Base-by-base conservation (phyloP, 768 basidiomycete genomes). In the Zangia roseola region DNA sequence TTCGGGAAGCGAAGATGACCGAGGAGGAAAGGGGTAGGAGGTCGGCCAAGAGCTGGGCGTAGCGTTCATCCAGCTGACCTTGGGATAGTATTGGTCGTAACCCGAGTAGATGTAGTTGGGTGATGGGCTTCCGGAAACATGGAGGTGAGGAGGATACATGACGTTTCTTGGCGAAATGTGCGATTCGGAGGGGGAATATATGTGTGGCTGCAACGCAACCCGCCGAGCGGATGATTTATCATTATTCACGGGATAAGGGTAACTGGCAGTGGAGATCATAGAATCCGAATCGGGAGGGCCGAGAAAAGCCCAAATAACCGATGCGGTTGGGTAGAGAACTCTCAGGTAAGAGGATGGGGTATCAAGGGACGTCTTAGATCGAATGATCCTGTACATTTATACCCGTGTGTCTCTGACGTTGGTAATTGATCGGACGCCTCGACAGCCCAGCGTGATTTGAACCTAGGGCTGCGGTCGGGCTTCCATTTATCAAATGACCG, bases 401-500 rank as follows among this genome's bases (percentile, higher is more conserved):
- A 66, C 53, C 46, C 53, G 56, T 60, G 61, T 55, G 59, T 49
- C 53, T 56, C 44, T 61, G 55, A 57, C 58, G 60, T 69, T 67
- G 60, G 50, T 50, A 62, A 52, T 58, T 61, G 59, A 61, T 58
- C 58, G 57, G 65, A 57, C 51, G 65, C 57, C 65, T 63, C 58
- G 53, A 69, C 51, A 61, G 53, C n/a, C n/a, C n/a, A 54, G 58
- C 45, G 43, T 50, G 67, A 58, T 42, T 54, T 40, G 50, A 54
- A 54, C 50, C 45, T 65, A 54, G 49, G 61, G 61, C 63, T 68
- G 63, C 61, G 57, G 49, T 51, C 54, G 54, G 52, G 40, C 49
- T 67, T 68, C 63, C 48, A 67, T 68, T 68, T 61, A 67, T 63
- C 63, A 69, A 61, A 65, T 57, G 50, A 34, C 61, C 49, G 63